Evolutionary conservation across 1,284 basidiomycete genomes (phyloP).

Genomic region (Testicularia cyperi): DNA sequence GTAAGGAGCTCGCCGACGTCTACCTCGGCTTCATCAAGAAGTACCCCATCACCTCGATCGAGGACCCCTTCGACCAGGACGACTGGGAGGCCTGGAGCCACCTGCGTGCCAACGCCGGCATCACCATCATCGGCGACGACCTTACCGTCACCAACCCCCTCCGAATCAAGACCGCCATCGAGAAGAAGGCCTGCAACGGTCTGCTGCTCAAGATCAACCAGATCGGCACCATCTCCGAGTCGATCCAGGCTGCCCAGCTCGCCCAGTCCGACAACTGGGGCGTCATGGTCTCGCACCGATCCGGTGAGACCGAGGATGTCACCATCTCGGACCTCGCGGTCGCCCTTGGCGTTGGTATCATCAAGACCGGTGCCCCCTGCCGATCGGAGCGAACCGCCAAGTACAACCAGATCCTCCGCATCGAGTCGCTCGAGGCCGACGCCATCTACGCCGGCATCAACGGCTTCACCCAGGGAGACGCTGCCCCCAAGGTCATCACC

Average conservation of each 20-base stretch:
- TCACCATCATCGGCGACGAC: constrained; percentile 92
- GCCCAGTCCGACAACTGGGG: constrained; percentile 96
- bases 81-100: constrained; percentile 98
- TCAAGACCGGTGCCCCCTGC: constrained; percentile 97
- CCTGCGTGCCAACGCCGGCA: constrained; percentile 67
- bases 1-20: constrained; percentile 86
- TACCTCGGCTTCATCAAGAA: constrained; percentile 69
- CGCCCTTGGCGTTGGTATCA: constrained; percentile 88
- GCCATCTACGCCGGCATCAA: constrained; percentile 56
- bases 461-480: constrained; percentile 53
- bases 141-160: constrained; percentile 97
- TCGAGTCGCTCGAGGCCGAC: constrained; percentile 50
- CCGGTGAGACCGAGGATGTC: constrained; percentile 71
- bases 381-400: constrained; percentile 86
- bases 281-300: constrained; percentile 99
- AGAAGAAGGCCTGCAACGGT: constrained; percentile 99
- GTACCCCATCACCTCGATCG: constrained; percentile 71
- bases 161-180: constrained; percentile 97
- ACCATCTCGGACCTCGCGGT: constrained; percentile 96
- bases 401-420: constrained; percentile 60
- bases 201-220: constrained; percentile 92
- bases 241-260: constrained; percentile 94
- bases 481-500: constrained; percentile 50
- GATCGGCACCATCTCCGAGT: constrained; percentile 98
- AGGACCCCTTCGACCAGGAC: constrained; percentile 99